Base-by-base conservation (phyloP, 305 asterid genomes). In the Fraxinus sp. region DNA sequence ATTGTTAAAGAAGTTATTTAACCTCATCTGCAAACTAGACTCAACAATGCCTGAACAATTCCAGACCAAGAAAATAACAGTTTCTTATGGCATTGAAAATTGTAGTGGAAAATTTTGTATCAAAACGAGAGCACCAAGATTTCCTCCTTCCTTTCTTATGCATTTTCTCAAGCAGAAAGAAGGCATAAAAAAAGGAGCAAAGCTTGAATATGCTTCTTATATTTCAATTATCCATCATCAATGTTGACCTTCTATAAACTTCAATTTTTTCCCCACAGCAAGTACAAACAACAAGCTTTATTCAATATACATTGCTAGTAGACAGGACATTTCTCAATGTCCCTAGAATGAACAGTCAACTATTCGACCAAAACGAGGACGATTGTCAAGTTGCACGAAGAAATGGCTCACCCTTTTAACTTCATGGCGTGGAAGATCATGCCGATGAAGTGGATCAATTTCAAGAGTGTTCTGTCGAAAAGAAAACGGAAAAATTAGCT, bases 391-490 rank as follows among this genome's bases (percentile, higher is more conserved):
- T 18, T 78, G 39, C 32, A 83, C 39, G 64, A 7, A 18, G 0
- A 44, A 36, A 72, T 74, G 80, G 62, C 85, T 79, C 77, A 89
- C 93, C 88, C 35, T 83, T 85, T 81, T 79, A 81, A 89, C 89
- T 82, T 87, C 84, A 78, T 89, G 91, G 32, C 93, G 92, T 1
- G 91, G 91, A 55, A 90, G 35, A 82, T 90, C 91, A 36, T 90
- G 93, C 64, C 88, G 82, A 52, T 78, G 28, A 36, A 75, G 46
- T 4, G 88, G 86, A 79, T 89, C 83, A 36, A 89, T 74, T 14
- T 90, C 89, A 24, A 87, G 79, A 70, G 84, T 83, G 59, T 89
- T 90, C 93, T 90, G 86, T 77, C 78, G 74, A 84, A 81, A 78
- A 3, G 41, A 49, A 72, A 44, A 44, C 3, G n/a, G 28, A 76